Base-by-base conservation (phyloP, 208 protist species). In the Strigomonas culicis region DNA sequence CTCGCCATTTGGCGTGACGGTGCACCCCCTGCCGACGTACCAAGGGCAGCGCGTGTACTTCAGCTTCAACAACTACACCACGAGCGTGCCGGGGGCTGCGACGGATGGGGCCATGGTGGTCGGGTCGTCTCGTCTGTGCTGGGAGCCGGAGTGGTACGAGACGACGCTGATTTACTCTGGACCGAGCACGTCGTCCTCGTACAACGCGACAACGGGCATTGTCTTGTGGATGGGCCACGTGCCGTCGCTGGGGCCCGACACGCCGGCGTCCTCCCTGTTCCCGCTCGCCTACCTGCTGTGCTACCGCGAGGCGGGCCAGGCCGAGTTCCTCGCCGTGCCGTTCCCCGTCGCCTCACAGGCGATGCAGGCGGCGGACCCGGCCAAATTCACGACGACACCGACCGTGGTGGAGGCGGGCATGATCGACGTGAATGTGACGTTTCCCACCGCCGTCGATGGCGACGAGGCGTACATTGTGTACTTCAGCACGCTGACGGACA, bases 11-110 rank as follows among this genome's bases (percentile, higher is more conserved):
- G 55, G 47, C 17, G 60, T 80, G 28, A 60, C 24, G 24, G 36
- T 79, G 15, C 63, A 60, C 46, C 86, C 89, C 3, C 32, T 30
- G 19, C 68, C 79, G 0, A 75, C 78, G 2, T 88, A 77, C 66
- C 90, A 94, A 55, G 90, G 90, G 17, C 87, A 96, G 72, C 85
- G 90, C 0, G 65, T 96, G 51, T 27, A 44, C 39, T 80, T 84
- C 75, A 84, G 56, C 47, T 76, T 93, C 58, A 77, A 58, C 30
- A 60, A 30, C 52, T 87, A 84, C 70, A 74, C 66, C 39, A 46
- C 56, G 10, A 36, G 21, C 15, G 59, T 67, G 22, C 77, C 78
- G 7, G 62, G 72, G n/a, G 44, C 31, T 19, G 41, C 43, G 50
- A 49, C 52, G 19, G 90, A 96, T 63, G 59, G 17, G 17, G 85